Base-by-base conservation (phyloP, 495 filamentous ascomycete genomes). In the Neurospora tetraspora region DNA sequence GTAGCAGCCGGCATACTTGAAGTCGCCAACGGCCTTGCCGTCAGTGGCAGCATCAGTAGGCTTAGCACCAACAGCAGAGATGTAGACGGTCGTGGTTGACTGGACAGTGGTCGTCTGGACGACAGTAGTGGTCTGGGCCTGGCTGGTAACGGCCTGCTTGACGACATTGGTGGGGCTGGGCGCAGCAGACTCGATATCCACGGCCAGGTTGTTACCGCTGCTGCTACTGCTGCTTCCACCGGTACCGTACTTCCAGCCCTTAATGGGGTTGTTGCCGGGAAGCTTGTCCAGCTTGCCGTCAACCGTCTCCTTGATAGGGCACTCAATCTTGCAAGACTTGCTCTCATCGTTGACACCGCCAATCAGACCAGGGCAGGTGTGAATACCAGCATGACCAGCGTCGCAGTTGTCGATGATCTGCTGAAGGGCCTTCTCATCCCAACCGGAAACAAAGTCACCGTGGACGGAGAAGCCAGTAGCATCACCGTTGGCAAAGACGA, bases 371-470 rank as follows among this genome's bases (percentile, higher is more conserved):
- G 88, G 82, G 81, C 91, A 93, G 71, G 84, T 77, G 69, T 88
- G 79, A 70, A 91, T 83, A n/a, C 81, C 83, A 36, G 77, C 79
- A 72, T 84, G 84, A 43, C 86, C 82, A 71, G 78, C 83, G 71
- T 88, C 83, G 83, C 91, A 93, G 68, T 80, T 84, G 73, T 78
- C 82, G 73, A 91, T 84, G 73, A 89, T 89, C 40, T 84, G 82
- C 77, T 92, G 86, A 23, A 93, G 87, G 70, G 85, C 82, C 6
- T 80, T 73, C 69, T 83, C 78, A 73, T 93, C 87, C 92, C 92
- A 94, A 38, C 90, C 92, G 68, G 91, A 87, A 61, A 93, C 82
- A 80, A 93, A 93, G 80, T 93, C 91, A 40, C 86, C 90, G 80
- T 93, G 91, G 69, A 87, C 86, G 39, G 81, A 83, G 78, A 81